Conservation (phyloP, 2,329 filamentous ascomycete genomes). For the Cytospora paraplurivora region DNA sequence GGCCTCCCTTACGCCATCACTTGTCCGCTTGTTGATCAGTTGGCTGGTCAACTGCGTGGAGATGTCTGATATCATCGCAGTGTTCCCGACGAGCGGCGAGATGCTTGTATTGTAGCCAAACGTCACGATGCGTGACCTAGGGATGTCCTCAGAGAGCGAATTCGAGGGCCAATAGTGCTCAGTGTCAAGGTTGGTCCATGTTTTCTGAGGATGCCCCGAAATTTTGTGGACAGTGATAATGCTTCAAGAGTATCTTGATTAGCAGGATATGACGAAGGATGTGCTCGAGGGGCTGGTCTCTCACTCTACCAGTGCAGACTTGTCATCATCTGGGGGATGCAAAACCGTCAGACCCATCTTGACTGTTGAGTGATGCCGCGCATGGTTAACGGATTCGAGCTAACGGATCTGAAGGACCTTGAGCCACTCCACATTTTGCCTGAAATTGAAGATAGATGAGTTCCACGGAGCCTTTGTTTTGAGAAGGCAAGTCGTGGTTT, state of each 20-base stretch:
- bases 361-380: background rate
- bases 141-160: conserved; percentile 10
- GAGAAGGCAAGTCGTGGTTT: too few relatives aligned
- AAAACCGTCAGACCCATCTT: background rate
- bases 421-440: background rate
- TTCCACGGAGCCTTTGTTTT: too few relatives aligned
- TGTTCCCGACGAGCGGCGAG: conserved; percentile 2
- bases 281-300: background rate
- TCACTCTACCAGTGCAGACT: conserved; percentile 9
- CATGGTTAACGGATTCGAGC: conserved; percentile 8
- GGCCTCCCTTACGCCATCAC: background rate
- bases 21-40: conserved; percentile 13
- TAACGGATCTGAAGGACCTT: background rate
- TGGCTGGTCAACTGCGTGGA: conserved; percentile 12
- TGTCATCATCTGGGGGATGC: background rate
- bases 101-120: conserved; percentile 8
- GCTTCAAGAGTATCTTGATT: background rate
- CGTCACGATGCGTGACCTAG: conserved; percentile 9
- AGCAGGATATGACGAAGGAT: background rate
- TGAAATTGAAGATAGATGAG: too few relatives aligned
- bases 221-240: conserved; percentile 14
- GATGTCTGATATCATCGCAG: conserved; percentile 12
- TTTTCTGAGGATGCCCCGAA: conserved; percentile 11
- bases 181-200: conserved; percentile 16
- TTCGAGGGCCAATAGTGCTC: conserved; percentile 11